These are phyloP conservation scores for Aegilops longissima DNA, from an alignment of 176 grass and related monocot genomes.

Conservation along the genomic window DNA sequence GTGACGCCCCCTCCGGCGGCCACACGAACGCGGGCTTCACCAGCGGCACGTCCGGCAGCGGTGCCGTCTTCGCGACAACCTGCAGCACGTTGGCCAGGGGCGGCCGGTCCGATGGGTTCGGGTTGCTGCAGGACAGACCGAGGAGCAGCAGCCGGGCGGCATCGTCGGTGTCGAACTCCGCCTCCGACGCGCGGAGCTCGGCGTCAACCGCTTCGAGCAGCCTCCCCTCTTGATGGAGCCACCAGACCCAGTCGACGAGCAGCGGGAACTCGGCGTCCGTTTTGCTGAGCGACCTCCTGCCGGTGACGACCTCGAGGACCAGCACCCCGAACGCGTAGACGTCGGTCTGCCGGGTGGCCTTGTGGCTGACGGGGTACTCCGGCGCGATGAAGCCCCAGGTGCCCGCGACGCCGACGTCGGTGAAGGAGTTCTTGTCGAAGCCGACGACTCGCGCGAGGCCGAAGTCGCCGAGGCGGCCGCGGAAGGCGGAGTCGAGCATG, in stretches of 20 bases:
- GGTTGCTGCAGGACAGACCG: no score
- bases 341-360: background rate
- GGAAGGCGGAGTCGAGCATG: background rate
- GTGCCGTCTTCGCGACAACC: background rate
- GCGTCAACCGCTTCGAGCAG: background rate
- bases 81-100: background rate
- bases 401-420: background rate
- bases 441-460: background rate
- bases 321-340: background rate
- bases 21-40: background rate
- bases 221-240: constrained; percentile 8
- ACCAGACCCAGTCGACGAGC: constrained; percentile 17
- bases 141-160: background rate
- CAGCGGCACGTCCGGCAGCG: background rate
- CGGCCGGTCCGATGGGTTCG: no score
- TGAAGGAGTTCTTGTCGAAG: background rate
- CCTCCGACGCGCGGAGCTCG: background rate
- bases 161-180: background rate
- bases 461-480: background rate
- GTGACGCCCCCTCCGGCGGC: background rate
- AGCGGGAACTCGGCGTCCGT: background rate
- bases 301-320: background rate
- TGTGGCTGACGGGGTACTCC: background rate
- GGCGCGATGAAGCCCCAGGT: background rate
- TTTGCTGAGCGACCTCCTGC: background rate